These are phyloP conservation scores for Suillus spraguei DNA, from an alignment of 768 basidiomycete genomes.

Conservation along the genomic window DNA sequence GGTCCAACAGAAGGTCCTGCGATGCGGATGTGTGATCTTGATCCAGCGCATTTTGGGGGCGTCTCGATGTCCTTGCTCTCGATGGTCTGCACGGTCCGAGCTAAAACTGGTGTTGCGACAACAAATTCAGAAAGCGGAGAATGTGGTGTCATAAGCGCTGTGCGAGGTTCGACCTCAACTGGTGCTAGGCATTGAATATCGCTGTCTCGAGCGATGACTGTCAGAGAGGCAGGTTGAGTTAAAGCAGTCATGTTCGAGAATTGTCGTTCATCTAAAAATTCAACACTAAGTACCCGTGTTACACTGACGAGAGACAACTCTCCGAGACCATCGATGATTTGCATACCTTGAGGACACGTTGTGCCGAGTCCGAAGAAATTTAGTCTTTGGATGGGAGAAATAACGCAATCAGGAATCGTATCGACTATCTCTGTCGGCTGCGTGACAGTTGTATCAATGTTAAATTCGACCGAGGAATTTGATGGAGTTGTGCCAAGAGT, in stretches of 20 bases:
- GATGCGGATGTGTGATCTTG: neutral
- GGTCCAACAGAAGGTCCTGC: neutral
- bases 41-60: neutral
- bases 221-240: neutral
- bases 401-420: neutral
- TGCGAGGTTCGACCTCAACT: neutral
- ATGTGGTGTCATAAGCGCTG: neutral
- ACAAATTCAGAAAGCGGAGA: neutral
- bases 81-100: conserved; percentile 1
- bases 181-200: neutral
- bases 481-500: neutral
- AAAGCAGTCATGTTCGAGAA: neutral
- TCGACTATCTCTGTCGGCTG: too few species aligned
- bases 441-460: neutral
- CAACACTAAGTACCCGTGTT: neutral
- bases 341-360: neutral
- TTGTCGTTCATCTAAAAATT: neutral
- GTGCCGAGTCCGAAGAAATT: neutral
- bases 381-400: neutral
- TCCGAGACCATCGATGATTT: neutral
- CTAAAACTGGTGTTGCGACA: neutral
- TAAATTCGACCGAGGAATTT: neutral
- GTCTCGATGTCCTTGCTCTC: conserved; percentile 1
- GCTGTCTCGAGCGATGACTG: neutral
- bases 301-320: neutral